These are phyloP conservation scores for Apiotrichum gracile DNA, from an alignment of 1,284 basidiomycete genomes.

Conservation along the genomic window DNA sequence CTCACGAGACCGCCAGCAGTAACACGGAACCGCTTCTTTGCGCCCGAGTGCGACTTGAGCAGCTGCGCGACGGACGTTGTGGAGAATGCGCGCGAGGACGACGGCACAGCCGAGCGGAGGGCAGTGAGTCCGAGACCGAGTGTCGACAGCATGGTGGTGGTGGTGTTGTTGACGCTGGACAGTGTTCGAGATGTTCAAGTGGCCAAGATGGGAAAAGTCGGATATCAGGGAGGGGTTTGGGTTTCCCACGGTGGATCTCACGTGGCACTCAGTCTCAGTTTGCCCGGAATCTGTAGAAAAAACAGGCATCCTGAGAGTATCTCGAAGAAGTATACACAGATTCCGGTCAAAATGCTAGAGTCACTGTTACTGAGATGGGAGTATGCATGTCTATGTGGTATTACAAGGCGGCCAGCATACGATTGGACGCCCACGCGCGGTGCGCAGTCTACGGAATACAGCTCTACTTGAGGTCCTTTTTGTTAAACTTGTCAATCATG, in stretches of 20 bases:
- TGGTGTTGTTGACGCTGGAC: neutral
- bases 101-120: neutral
- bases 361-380: neutral
- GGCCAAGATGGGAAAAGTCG: neutral
- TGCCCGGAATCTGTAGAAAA: no score
- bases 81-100: conserved; percentile 10
- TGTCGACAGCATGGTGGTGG: conserved; percentile 4
- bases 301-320: no score
- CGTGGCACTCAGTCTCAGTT: neutral
- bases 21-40: conserved; percentile 34
- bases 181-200: neutral
- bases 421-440: neutral
- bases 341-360: no score
- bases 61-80: conserved; percentile 13
- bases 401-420: neutral
- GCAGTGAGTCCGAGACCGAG: conserved; percentile 1
- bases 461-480: conserved; percentile 32
- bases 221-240: neutral
- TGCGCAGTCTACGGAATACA: neutral
- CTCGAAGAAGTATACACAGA: no score
- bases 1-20: conserved; percentile 11
- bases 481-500: conserved; percentile 63
- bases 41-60: conserved; percentile 33
- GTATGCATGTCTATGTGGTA: conserved; percentile 14
- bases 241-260: neutral